These are phyloP conservation scores for Teunomyces barrocoloradensis DNA, from an alignment of 805 yeast species.

Conservation along the genomic window DNA sequence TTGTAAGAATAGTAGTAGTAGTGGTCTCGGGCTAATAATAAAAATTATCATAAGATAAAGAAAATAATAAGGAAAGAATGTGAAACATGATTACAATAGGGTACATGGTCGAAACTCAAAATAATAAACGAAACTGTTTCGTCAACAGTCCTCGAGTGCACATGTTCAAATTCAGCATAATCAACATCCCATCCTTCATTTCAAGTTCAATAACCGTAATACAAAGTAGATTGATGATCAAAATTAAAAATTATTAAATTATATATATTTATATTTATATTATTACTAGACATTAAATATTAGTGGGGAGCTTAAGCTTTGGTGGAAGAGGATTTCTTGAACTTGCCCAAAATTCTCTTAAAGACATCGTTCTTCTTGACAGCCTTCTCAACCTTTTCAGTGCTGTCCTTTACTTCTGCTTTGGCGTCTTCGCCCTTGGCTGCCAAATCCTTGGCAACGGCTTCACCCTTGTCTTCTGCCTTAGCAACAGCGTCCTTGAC, in stretches of 20 bases:
- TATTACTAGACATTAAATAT: slow-evolving; percentile 5
- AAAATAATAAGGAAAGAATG: background rate
- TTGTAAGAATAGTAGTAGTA: background rate
- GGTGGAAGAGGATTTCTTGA: slow-evolving; percentile 28
- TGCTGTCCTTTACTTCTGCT: slow-evolving; percentile 25
- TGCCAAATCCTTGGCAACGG: slow-evolving; percentile 9
- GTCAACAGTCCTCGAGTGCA: too few species aligned
- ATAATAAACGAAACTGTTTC: background rate
- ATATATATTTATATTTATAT: background rate
- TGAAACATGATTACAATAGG: background rate
- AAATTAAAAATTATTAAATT: slow-evolving; percentile 1
- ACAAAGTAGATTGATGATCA: background rate
- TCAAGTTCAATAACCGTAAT: too few species aligned
- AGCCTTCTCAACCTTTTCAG: slow-evolving; percentile 29
- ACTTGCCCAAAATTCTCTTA: slow-evolving; percentile 34
- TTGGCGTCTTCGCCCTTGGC: slow-evolving; percentile 24
- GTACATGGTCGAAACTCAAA: background rate
- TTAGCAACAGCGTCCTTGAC: slow-evolving; percentile 7
- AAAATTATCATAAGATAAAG: background rate
- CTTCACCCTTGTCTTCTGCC: slow-evolving; percentile 3
- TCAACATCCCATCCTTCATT: too few species aligned
- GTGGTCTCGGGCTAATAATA: background rate
- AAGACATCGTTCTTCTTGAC: slow-evolving; percentile 38
- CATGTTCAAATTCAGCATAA: too few species aligned
- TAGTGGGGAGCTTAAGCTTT: slow-evolving; percentile 6